Conservation (phyloP, 768 basidiomycete genomes). For the Cystoderma amianthinum region DNA sequence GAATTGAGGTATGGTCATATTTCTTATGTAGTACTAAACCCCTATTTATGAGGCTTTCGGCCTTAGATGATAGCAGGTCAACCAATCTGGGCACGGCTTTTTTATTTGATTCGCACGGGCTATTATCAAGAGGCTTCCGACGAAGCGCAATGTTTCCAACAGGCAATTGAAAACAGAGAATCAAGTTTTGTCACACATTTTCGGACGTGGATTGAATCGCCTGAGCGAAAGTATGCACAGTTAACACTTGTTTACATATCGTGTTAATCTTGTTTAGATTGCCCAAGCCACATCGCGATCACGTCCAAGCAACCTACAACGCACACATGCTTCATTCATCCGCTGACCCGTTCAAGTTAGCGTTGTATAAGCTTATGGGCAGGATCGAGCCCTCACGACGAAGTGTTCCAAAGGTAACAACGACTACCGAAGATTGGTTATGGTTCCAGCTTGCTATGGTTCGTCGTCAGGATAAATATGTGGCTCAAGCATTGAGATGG, state of each 20-base stretch:
- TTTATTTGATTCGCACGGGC: slow-evolving; percentile 85
- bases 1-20: slow-evolving; percentile 65
- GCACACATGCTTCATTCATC: slow-evolving; percentile 87
- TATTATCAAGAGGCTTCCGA: slow-evolving; percentile 75
- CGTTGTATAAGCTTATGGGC: slow-evolving; percentile 92
- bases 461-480: slow-evolving; percentile 5
- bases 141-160: slow-evolving; percentile 64
- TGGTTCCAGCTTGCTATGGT: slow-evolving; percentile 96
- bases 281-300: slow-evolving; percentile 70
- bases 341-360: slow-evolving; percentile 93
- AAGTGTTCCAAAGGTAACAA: slow-evolving; percentile 77
- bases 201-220: slow-evolving; percentile 75
- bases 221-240: slow-evolving; percentile 60
- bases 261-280: slow-evolving; percentile 31
- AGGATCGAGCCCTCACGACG: slow-evolving; percentile 80
- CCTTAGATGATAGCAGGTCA: slow-evolving; percentile 74
- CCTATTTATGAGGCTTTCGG: too few species aligned
- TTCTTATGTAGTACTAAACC: not conserved
- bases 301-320: slow-evolving; percentile 75
- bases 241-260: slow-evolving; percentile 1
- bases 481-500: too few species aligned
- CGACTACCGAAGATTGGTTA: slow-evolving; percentile 95
- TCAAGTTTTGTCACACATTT: slow-evolving; percentile 78
- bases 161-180: slow-evolving; percentile 72
- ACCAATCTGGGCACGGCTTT: slow-evolving; percentile 92